Evolutionary conservation across 148 eudicot genomes (phyloP).

Genomic region (Selenicereus undatus): DNA sequence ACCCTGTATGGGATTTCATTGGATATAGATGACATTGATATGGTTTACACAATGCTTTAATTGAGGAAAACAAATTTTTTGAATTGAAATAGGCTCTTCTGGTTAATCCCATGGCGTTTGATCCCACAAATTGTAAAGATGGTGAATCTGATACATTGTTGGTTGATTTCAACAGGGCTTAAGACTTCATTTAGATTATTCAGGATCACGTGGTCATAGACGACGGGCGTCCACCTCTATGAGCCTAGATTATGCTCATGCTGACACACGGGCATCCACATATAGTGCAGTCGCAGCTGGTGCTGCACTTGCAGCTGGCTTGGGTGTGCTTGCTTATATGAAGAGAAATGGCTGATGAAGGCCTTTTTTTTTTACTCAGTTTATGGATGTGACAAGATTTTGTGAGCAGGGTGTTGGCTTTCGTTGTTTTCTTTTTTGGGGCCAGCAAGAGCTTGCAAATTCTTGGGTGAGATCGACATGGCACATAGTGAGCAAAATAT

Average conservation of each 20-base stretch:
- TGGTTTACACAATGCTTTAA: too few relatives aligned
- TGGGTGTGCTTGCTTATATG: conserved; percentile 76
- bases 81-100: background rate
- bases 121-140: too few relatives aligned
- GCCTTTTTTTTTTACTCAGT: background rate
- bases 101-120: too few relatives aligned
- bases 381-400: background rate
- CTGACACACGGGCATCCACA: conserved; percentile 81
- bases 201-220: conserved; percentile 40
- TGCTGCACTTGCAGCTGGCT: conserved; percentile 82
- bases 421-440: background rate
- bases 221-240: conserved; percentile 44
- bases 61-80: background rate
- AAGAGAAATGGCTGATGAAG: conserved; percentile 45
- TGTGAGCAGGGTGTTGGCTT: conserved; percentile 10
- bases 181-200: conserved; percentile 64
- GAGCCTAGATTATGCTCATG: conserved; percentile 53
- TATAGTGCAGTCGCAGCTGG: conserved; percentile 94
- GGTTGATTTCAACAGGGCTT: conserved; percentile 51
- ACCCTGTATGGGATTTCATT: background rate
- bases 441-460: background rate
- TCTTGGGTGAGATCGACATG: background rate
- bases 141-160: background rate
- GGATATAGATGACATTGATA: too few relatives aligned
- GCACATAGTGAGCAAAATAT: too few relatives aligned